phyloP scores from a whole-genome alignment of 306 rosid species.

The Canavalia gladiata region DNA sequence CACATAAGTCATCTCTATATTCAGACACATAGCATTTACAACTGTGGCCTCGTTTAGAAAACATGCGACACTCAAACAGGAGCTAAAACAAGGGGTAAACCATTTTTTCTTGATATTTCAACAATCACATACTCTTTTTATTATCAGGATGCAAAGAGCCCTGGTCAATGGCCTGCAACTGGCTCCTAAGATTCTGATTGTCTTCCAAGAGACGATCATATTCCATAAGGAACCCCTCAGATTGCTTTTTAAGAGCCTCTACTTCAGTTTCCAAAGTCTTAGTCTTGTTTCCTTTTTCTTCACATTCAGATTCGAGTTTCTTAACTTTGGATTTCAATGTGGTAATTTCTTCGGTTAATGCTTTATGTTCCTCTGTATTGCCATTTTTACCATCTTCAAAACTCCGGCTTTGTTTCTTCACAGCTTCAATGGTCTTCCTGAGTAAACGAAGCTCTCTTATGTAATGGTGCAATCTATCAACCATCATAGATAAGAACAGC shows the following conservation, averaged over 20 bases:
- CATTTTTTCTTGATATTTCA: conserved; percentile 28
- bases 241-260: conserved; percentile 87
- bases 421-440: conserved; percentile 90
- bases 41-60: conserved; percentile 43
- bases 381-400: conserved; percentile 72
- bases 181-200: conserved; percentile 83
- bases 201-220: conserved; percentile 86
- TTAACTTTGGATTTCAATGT: conserved; percentile 59
- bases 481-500: conserved; percentile 84
- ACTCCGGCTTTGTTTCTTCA: conserved; percentile 84
- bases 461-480: conserved; percentile 90
- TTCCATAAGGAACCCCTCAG: conserved; percentile 86
- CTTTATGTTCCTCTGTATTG: conserved; percentile 60
- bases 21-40: conserved; percentile 26
- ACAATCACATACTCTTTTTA: conserved; percentile 59
- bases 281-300: conserved; percentile 61
- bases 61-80: conserved; percentile 12
- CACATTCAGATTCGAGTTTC: conserved; percentile 74
- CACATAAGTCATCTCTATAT: conserved; percentile 3
- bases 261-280: conserved; percentile 69
- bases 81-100: conserved; percentile 42
- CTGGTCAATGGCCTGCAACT: conserved; percentile 70
- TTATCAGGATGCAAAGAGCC: conserved; percentile 56
- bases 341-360: conserved; percentile 68
- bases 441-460: conserved; percentile 88